A percentile compares a stretch with the other conserved stretches of the same genome.
These are phyloP conservation scores for Apostasia ramifera DNA, from an alignment of 106 monocot genomes.

Conservation along the genomic window DNA sequence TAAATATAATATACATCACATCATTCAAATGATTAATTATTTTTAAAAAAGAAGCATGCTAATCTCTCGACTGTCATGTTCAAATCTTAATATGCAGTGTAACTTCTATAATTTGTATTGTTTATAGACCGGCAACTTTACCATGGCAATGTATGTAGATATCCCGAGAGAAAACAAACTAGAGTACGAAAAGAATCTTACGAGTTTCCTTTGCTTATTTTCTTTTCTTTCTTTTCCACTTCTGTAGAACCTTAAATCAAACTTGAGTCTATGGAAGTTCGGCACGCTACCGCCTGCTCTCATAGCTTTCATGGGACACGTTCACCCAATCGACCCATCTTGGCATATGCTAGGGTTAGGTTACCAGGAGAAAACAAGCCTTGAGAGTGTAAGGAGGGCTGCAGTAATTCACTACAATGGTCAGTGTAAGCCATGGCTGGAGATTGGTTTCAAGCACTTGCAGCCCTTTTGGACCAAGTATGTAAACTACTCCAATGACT, in stretches of 20 bases:
- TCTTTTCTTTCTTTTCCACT: not conserved
- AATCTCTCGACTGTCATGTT: too few relatives aligned
- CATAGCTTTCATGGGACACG: constrained; percentile 74
- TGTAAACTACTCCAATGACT: constrained; percentile 86
- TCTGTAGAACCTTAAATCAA: constrained; percentile 79
- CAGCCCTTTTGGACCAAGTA: constrained; percentile 83
- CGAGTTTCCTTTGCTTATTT: too few relatives aligned
- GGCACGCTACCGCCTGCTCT: constrained; percentile 89
- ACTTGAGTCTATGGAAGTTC: constrained; percentile 81
- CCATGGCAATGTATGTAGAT: too few relatives aligned
- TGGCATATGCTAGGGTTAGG: constrained; percentile 96
- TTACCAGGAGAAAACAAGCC: constrained; percentile 80
- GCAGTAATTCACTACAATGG: constrained; percentile 93
- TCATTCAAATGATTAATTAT: too few relatives aligned
- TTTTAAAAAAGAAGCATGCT: too few relatives aligned
- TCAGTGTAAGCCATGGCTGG: constrained; percentile 89
- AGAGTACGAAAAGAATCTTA: too few relatives aligned
- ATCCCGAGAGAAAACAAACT: too few relatives aligned
- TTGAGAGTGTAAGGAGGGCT: constrained; percentile 45
- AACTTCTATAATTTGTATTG: too few relatives aligned
- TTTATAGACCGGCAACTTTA: too few relatives aligned
- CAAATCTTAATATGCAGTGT: too few relatives aligned
- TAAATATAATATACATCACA: too few relatives aligned
- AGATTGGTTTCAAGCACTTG: constrained; percentile 81
- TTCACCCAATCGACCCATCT: constrained; percentile 67